phyloP scores from a whole-genome alignment of 1,284 basidiomycete genomes.

The Cryptococcus maquisensis region DNA sequence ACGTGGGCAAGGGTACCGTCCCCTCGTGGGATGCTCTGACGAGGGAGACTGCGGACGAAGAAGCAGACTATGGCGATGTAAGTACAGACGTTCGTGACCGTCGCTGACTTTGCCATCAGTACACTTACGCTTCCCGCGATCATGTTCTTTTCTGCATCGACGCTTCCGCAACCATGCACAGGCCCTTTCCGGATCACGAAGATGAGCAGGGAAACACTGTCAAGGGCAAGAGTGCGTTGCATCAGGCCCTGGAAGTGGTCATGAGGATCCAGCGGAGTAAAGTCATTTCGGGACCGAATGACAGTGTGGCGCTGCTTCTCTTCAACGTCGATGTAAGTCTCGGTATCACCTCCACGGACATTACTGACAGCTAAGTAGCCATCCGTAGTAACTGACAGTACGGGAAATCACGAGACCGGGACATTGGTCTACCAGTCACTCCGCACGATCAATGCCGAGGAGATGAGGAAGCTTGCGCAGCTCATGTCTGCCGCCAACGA shows the following conservation, averaged over 20 bases:
- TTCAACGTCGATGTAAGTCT: conserved; percentile 77
- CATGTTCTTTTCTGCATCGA: conserved; percentile 91
- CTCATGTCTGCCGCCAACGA: conserved; percentile 31
- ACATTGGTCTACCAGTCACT: conserved; percentile 73
- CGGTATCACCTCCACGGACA: not conserved
- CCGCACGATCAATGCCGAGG: conserved; percentile 70
- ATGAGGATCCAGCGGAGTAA: conserved; percentile 83
- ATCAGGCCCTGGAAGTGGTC: conserved; percentile 70
- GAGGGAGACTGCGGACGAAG: conserved; percentile 33
- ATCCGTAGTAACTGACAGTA: conserved; percentile 30
- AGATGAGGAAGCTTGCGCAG: conserved; percentile 60
- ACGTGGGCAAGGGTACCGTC: conserved; percentile 31
- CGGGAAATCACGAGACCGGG: conserved; percentile 55
- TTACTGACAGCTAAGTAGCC: not conserved
- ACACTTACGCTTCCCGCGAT: conserved; percentile 68
- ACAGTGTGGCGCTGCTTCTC: conserved; percentile 80
- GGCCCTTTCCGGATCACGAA: conserved; percentile 55
- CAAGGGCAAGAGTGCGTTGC: conserved; percentile 47
- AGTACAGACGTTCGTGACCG: not conserved
- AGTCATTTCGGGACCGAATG: conserved; percentile 78
- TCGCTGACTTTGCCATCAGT: conserved; percentile 49
- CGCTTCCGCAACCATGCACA: conserved; percentile 83
- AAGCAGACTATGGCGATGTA: conserved; percentile 41
- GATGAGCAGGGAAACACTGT: conserved; percentile 25
- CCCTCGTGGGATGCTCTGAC: conserved; percentile 43